Percentiles rank a stretch among this genome's conserved stretches.
phyloP scores from a whole-genome alignment of 305 asterid genomes.

The Solanum aculeatissimum region DNA sequence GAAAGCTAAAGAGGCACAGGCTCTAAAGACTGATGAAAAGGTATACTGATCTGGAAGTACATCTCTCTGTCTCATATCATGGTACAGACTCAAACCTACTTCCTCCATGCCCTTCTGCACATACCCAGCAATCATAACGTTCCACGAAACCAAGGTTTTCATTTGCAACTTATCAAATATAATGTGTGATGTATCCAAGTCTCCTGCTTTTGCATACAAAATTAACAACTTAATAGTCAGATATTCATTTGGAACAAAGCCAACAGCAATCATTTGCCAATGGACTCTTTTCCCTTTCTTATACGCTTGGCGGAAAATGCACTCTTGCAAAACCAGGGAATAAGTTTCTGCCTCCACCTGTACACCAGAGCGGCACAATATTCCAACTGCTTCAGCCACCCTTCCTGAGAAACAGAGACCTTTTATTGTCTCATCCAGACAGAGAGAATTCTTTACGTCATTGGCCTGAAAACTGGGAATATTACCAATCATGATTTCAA shows the following conservation, averaged over 20 bases:
- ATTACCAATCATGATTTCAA: constrained; percentile 37
- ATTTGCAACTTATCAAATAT: constrained; percentile 41
- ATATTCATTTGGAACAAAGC: constrained; percentile 59
- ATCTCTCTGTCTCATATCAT: constrained; percentile 51
- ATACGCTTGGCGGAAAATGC: constrained; percentile 59
- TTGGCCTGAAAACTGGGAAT: constrained; percentile 80
- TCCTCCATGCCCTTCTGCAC: constrained; percentile 74
- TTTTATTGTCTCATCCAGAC: constrained; percentile 58
- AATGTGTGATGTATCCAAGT: constrained; percentile 41
- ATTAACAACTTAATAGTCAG: constrained; percentile 66
- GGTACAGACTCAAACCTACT: constrained; percentile 55
- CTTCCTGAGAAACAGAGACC: constrained; percentile 78
- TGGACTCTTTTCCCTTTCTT: constrained; percentile 66
- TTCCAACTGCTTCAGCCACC: constrained; percentile 67
- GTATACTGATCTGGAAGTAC: constrained; percentile 77
- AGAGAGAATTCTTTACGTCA: constrained; percentile 18
- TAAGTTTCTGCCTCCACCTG: constrained; percentile 54
- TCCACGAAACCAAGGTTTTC: constrained; percentile 62
- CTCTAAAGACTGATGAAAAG: constrained; percentile 74
- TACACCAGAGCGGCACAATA: constrained; percentile 54
- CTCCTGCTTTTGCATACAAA: constrained; percentile 71
- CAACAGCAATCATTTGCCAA: constrained; percentile 69
- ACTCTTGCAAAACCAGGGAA: constrained; percentile 79
- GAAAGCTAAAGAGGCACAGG: constrained; percentile 79
- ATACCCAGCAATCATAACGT: constrained; percentile 70